phyloP scores from a whole-genome alignment of 345 rosid species.

The Citrus hindsii region DNA sequence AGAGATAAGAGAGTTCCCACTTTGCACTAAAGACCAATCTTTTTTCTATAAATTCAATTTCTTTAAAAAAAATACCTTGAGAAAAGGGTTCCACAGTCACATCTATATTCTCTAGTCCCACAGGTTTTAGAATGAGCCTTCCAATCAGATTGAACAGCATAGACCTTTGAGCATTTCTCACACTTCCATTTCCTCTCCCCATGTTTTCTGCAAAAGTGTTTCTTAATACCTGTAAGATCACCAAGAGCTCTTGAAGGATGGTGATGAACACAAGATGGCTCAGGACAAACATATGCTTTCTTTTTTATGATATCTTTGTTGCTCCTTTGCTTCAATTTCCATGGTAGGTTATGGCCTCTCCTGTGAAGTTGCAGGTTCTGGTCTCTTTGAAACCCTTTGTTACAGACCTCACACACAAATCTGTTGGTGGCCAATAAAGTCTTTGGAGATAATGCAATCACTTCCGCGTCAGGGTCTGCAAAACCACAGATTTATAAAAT shows the following conservation, averaged over 20 bases:
- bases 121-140: conserved; percentile 95
- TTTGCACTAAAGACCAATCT: conserved; percentile 21
- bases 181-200: conserved; percentile 99
- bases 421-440: conserved; percentile 80
- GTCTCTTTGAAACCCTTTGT: conserved; percentile 92
- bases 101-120: conserved; percentile 89
- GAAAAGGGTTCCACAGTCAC: conserved; percentile 95
- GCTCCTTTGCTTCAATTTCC: conserved; percentile 86
- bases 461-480: conserved; percentile 89
- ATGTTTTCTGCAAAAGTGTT: conserved; percentile 88
- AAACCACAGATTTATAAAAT: background rate
- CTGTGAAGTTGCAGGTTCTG: conserved; percentile 94
- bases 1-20: conserved; percentile 18
- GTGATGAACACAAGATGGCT: conserved; percentile 78
- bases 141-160: conserved; percentile 98
- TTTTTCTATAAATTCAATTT: conserved; percentile 1
- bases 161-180: conserved; percentile 83
- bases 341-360: conserved; percentile 95
- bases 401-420: conserved; percentile 93
- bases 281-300: conserved; percentile 80
- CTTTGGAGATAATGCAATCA: conserved; percentile 84
- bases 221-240: conserved; percentile 95
- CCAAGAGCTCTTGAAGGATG: conserved; percentile 93
- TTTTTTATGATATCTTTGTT: conserved; percentile 43
- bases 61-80: conserved; percentile 49